phyloP scores from a whole-genome alignment of 768 basidiomycete species.

The Panellus pusillus region DNA sequence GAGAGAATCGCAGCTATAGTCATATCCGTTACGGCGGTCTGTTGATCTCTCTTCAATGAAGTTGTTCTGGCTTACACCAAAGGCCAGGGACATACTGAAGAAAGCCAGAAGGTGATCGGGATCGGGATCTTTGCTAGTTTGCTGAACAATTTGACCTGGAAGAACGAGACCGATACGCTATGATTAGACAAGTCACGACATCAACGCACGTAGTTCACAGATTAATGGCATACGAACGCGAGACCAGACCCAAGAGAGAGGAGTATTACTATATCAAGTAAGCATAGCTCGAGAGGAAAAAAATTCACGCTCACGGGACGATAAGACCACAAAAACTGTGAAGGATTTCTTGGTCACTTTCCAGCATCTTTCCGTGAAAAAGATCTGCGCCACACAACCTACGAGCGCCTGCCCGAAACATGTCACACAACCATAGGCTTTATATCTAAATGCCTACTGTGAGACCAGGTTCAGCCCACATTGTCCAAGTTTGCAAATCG shows the following conservation, averaged over 20 bases:
- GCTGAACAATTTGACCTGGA: background rate
- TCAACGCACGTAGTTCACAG: background rate
- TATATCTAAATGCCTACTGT: background rate
- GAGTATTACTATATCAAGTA: background rate
- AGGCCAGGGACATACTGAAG: background rate
- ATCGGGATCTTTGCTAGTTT: background rate
- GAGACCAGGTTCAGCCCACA: constrained; percentile 11
- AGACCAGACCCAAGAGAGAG: constrained; percentile 7
- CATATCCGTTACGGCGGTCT: constrained; percentile 14
- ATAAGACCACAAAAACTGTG: too few species aligned
- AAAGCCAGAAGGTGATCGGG: constrained; percentile 3
- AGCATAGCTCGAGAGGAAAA: too few species aligned
- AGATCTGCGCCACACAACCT: too few species aligned
- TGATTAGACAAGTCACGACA: background rate
- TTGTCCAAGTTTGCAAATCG: constrained; percentile 14
- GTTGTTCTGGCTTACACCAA: too few species aligned
- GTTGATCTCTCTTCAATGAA: too few species aligned
- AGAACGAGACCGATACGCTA: constrained; percentile 2
- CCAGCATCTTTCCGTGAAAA: too few species aligned
- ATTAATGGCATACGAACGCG: background rate
- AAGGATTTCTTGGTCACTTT: too few species aligned
- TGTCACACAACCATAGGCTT: background rate
- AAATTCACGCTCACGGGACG: too few species aligned
- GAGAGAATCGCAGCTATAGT: constrained; percentile 6
- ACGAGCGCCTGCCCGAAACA: too few species aligned